Evolutionary conservation across 306 rosid genomes (phyloP), one percentile per base, ranked within the genome.

Genomic region (Quercus mongolica): DNA sequence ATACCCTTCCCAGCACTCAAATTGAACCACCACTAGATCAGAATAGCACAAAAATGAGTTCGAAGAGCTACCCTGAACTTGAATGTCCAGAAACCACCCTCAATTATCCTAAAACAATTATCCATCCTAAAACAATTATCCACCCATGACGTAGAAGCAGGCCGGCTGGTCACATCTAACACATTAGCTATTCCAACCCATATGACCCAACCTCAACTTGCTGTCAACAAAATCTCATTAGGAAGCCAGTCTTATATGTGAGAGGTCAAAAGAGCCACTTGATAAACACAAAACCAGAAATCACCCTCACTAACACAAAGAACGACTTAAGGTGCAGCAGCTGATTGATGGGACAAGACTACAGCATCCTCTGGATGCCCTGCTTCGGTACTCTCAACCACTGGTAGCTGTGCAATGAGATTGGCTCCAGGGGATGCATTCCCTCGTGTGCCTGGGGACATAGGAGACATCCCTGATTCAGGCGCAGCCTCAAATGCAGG

Each of bases 401-500:
- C 62, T 3, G 92, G 87, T 44, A 30, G 74, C 62, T 72, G 91
- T 70, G 79, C 88, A 51, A 28, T 76, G 10, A 33, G 82, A 30
- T 83, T 82, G 18, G 74, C 25, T 46, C 74, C 88, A 68, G 25
- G 75, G 62, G 62, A 11, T 18, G 86, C 79, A 46, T 84, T 75
- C 51, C 54, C 90, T 73, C 77, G 83, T n/a, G 79, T 30, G 61
- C 79, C 80, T 1, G 89, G 84, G 61, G 90, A 62, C 67, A 25
- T 28, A 3, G 90, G 26, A 71, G 71, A 52, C 84, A 76, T 76
- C 56, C 72, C 84, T 63, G 89, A 64, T 69, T 81, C 89, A 15
- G 88, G 79, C 61, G 78, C 79, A 75, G 83, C 79, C 78, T 69
- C 91, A 23, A 41, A 71, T 54, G 80, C 88, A 28, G 84, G 81